A percentile compares a stretch with the other conserved stretches of the same genome.
Evolutionary conservation across 2,329 filamentous ascomycete genomes (phyloP).

Genomic region (Monascus ruber): DNA sequence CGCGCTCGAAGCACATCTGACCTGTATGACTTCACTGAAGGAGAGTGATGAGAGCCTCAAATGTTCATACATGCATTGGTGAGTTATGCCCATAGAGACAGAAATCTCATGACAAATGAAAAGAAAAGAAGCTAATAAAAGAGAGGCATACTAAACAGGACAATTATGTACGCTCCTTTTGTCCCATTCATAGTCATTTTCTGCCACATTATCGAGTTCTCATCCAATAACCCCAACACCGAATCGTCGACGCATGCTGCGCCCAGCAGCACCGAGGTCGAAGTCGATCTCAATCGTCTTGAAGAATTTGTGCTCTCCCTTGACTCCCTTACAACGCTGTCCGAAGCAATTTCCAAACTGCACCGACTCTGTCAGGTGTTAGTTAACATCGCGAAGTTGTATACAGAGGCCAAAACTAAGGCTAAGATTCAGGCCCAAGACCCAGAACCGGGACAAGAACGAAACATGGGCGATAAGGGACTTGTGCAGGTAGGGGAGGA

Average conservation of each 20-base stretch:
- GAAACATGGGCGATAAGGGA: background rate
- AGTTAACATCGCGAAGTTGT: conserved; percentile 49
- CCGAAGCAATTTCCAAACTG: conserved; percentile 49
- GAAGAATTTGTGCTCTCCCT: conserved; percentile 48
- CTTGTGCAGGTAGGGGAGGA: background rate
- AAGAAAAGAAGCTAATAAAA: background rate
- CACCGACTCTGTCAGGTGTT: conserved; percentile 53
- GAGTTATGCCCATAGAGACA: conserved; percentile 1
- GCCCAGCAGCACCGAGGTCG: conserved; percentile 1
- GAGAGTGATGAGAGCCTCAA: conserved; percentile 16
- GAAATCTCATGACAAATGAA: background rate
- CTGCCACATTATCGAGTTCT: conserved; percentile 42
- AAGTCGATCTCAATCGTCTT: conserved; percentile 43
- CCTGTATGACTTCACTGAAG: conserved; percentile 15
- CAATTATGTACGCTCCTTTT: conserved; percentile 35
- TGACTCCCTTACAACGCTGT: conserved; percentile 39
- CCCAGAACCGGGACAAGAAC: background rate
- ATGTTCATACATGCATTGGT: conserved; percentile 28
- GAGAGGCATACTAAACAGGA: conserved; percentile 13
- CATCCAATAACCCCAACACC: conserved; percentile 7
- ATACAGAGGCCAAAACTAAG: conserved; percentile 48
- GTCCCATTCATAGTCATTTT: conserved; percentile 41
- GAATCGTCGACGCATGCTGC: background rate
- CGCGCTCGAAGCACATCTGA: conserved; percentile 23
- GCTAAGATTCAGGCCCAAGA: conserved; percentile 36